Conservation (phyloP, 495 filamentous ascomycete genomes). For the Paragyromitra xinjiangensis region DNA sequence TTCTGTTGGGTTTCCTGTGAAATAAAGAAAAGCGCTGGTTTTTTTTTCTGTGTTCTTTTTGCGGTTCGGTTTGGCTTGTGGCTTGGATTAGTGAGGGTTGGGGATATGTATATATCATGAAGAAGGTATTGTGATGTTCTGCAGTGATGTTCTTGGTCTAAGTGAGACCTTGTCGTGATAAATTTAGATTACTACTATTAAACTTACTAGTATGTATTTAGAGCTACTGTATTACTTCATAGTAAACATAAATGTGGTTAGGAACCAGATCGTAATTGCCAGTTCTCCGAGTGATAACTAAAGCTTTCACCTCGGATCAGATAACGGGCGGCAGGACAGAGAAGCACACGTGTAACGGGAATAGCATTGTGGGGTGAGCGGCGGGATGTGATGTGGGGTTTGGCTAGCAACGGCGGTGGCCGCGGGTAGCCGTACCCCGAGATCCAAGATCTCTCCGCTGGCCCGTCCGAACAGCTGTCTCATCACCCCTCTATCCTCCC, state of each 20-base stretch:
- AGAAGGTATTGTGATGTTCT: neutral
- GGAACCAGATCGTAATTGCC: neutral
- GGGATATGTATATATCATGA: neutral
- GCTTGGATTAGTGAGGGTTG: neutral
- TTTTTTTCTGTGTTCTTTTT: constrained; percentile 15
- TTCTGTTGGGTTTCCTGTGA: constrained; percentile 33
- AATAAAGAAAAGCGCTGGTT: constrained; percentile 50
- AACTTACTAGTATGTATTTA: too few relatives aligned
- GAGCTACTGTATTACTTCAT: too few relatives aligned
- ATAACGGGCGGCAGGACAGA: constrained; percentile 35
- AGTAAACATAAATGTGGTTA: too few relatives aligned
- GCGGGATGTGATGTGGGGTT: neutral
- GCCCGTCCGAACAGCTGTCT: constrained; percentile 28
- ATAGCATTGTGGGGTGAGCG: neutral
- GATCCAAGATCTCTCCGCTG: constrained; percentile 18
- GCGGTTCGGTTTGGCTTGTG: neutral
- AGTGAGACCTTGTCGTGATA: too few relatives aligned
- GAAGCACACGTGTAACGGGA: constrained; percentile 1
- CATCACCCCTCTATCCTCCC: constrained; percentile 5
- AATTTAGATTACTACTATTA: too few relatives aligned
- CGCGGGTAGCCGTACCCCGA: constrained; percentile 27
- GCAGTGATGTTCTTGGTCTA: neutral
- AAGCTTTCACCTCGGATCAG: constrained; percentile 43
- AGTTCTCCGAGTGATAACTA: neutral
- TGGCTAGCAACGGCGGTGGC: neutral